Percentiles rank a stretch among this genome's conserved stretches.
phyloP scores from a whole-genome alignment of 2,329 filamentous ascomycete genomes.

The Cladobotryum protrusum region DNA sequence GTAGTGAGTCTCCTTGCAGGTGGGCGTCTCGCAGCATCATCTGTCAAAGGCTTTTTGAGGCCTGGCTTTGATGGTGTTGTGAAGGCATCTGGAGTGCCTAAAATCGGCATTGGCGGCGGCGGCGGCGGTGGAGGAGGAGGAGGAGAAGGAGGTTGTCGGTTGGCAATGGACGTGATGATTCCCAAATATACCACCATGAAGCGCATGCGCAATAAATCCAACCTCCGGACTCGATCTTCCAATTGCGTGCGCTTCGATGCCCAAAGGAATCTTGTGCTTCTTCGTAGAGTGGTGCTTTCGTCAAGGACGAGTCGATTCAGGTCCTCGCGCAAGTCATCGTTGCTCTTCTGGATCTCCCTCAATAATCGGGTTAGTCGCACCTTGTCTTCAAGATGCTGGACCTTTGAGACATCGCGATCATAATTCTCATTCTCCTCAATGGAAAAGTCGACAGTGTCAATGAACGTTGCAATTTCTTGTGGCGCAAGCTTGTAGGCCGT shows the following conservation, averaged over 20 bases:
- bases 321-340: constrained; percentile 57
- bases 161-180: constrained; percentile 38
- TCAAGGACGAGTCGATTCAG: constrained; percentile 47
- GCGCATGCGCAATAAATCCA: constrained; percentile 58
- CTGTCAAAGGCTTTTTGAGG: constrained; percentile 37
- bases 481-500: constrained; percentile 53
- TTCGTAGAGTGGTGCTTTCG: constrained; percentile 37
- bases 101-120: constrained; percentile 23
- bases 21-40: constrained; percentile 39
- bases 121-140: constrained; percentile 8
- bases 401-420: constrained; percentile 51
- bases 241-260: constrained; percentile 47
- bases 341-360: constrained; percentile 54
- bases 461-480: constrained; percentile 49
- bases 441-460: constrained; percentile 57
- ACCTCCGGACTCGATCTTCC: constrained; percentile 51
- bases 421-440: constrained; percentile 59
- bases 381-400: constrained; percentile 56
- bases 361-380: constrained; percentile 51
- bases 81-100: constrained; percentile 29
- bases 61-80: constrained; percentile 26
- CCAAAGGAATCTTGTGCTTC: constrained; percentile 51
- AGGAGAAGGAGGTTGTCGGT: constrained; percentile 28
- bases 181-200: constrained; percentile 61
- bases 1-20: constrained; percentile 49